Conservation (phyloP, 495 filamentous ascomycete species). For the Aspergillus incahuasiensis region DNA sequence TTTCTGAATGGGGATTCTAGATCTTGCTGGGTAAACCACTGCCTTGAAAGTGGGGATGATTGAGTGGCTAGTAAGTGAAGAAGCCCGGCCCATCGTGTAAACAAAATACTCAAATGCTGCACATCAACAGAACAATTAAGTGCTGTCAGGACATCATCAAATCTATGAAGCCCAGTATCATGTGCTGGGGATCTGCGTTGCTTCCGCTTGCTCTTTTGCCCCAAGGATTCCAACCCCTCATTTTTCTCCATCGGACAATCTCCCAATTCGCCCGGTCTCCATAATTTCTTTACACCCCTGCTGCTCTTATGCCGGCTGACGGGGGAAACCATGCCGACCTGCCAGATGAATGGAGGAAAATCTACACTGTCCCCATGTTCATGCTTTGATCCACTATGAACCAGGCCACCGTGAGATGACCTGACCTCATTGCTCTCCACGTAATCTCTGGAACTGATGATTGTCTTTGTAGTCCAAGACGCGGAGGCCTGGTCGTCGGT, state of each 20-base stretch:
- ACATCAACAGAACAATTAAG: too few species aligned
- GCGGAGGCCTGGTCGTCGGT: background rate
- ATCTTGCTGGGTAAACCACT: too few species aligned
- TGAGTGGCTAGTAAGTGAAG: too few species aligned
- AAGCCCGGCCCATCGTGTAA: too few species aligned
- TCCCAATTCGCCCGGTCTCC: conserved; percentile 4
- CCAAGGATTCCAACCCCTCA: background rate
- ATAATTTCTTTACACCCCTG: background rate
- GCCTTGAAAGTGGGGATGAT: too few species aligned
- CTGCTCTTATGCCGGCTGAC: background rate
- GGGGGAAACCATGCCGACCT: conserved; percentile 11
- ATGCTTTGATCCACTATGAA: background rate
- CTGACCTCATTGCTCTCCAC: background rate
- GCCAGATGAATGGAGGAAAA: conserved; percentile 20
- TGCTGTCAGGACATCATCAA: too few species aligned
- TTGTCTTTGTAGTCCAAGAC: background rate
- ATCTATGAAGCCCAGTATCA: background rate
- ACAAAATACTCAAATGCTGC: too few species aligned
- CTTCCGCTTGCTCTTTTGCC: too few species aligned
- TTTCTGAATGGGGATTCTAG: background rate
- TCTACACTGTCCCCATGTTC: conserved; percentile 1
- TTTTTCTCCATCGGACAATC: conserved; percentile 6
- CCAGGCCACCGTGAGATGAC: background rate
- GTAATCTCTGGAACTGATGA: background rate
- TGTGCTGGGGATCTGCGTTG: too few species aligned